Evolutionary conservation across 176 grass and related monocot genomes (phyloP).

Genomic region (Avena sativa): DNA sequence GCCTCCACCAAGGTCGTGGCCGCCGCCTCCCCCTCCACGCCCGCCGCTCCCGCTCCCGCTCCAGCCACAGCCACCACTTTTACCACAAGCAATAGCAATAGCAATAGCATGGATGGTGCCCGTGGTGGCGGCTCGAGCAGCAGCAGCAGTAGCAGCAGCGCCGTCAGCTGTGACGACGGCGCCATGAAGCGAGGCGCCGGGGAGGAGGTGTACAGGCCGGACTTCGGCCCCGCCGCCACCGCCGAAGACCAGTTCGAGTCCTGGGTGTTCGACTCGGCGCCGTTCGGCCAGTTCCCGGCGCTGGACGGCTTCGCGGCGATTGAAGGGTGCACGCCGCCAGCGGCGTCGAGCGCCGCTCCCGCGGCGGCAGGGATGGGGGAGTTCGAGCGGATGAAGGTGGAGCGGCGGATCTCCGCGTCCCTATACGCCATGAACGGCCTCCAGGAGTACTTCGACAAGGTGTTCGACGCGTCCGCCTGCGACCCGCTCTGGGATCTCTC

Average conservation of each 20-base stretch:
- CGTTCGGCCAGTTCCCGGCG: slow-evolving; percentile 56
- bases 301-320: too few relatives aligned
- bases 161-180: slow-evolving; percentile 30
- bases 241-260: slow-evolving; percentile 50
- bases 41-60: slow-evolving; percentile 6
- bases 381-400: slow-evolving; percentile 87
- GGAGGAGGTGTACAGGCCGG: slow-evolving; percentile 60
- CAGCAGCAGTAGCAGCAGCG: slow-evolving; percentile 41
- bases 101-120: slow-evolving; percentile 1
- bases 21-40: background rate
- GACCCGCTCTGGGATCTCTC: slow-evolving; percentile 69
- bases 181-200: slow-evolving; percentile 39
- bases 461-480: slow-evolving; percentile 58
- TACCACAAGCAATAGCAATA: slow-evolving; percentile 41
- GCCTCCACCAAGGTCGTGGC: background rate
- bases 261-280: slow-evolving; percentile 62
- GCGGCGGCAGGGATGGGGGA: slow-evolving; percentile 51
- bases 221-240: slow-evolving; percentile 28
- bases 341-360: too few relatives aligned
- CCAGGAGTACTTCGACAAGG: slow-evolving; percentile 80
- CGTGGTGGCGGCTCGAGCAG: slow-evolving; percentile 16
- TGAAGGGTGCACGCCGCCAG: too few relatives aligned
- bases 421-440: slow-evolving; percentile 79
- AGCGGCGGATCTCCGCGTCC: slow-evolving; percentile 74
- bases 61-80: slow-evolving; percentile 6